phyloP scores from a whole-genome alignment of 768 basidiomycete genomes.

The Auricularia auricula-judae region DNA sequence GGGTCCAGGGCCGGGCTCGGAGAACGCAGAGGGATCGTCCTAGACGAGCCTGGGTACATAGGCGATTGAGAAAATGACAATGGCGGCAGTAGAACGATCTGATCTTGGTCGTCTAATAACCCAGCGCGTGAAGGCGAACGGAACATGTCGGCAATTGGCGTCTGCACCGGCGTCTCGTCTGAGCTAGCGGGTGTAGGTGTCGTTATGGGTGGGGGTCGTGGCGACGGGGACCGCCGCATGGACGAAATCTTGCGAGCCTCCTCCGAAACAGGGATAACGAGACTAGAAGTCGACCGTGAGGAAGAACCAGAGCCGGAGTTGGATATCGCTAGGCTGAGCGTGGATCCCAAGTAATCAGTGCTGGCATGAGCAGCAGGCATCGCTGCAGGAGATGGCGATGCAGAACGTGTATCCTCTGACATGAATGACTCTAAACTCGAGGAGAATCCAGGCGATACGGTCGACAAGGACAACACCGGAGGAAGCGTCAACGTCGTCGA shows the following conservation, averaged over 20 bases:
- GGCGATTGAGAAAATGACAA: neutral
- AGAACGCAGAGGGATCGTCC: neutral
- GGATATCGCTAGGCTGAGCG: neutral
- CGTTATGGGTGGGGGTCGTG: neutral
- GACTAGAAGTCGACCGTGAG: neutral
- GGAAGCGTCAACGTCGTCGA: neutral
- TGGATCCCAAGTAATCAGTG: neutral
- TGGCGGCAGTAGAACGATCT: neutral
- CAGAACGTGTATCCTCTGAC: neutral
- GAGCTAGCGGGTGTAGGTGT: neutral
- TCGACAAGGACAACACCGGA: neutral
- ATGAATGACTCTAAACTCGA: neutral
- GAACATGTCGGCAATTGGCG: constrained; percentile 1
- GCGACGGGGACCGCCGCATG: neutral
- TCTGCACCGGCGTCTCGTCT: neutral
- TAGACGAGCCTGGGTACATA: neutral
- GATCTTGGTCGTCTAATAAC: neutral
- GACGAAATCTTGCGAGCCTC: neutral
- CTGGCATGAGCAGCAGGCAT: neutral
- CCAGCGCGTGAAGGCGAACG: neutral
- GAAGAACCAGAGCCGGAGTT: neutral
- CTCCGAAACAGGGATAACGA: neutral
- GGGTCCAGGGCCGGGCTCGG: neutral
- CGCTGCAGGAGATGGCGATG: neutral
- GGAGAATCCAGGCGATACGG: neutral